Conservation (phyloP, 2,329 filamentous ascomycete species). For the Xylariomycetidae sp. region DNA sequence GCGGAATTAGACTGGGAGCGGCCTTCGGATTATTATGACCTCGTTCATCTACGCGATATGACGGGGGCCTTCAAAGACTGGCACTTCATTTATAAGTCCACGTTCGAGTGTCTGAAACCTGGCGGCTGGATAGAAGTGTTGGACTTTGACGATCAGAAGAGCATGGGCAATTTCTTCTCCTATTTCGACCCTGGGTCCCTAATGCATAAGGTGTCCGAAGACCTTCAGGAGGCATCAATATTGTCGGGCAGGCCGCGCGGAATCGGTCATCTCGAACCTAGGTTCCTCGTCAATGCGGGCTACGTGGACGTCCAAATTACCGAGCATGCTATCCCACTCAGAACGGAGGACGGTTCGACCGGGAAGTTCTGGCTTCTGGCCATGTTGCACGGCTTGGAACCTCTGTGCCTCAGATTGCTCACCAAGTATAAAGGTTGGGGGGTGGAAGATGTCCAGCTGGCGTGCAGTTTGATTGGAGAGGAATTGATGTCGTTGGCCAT, state of each 20-base stretch:
- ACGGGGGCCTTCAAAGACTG: conserved; percentile 51
- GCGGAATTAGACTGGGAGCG: conserved; percentile 54
- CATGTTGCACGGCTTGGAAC: conserved; percentile 45
- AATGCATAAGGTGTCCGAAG: conserved; percentile 35
- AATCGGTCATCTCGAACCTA: conserved; percentile 38
- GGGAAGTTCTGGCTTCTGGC: conserved; percentile 50
- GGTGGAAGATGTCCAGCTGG: conserved; percentile 38
- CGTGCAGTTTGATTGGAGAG: conserved; percentile 40
- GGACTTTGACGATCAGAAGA: conserved; percentile 45
- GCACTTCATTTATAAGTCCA: conserved; percentile 47
- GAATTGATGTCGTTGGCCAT: conserved; percentile 45
- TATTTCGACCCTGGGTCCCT: conserved; percentile 39
- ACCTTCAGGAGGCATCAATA: conserved; percentile 37
- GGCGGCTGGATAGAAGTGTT: conserved; percentile 53
- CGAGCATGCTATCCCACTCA: conserved; percentile 44
- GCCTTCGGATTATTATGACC: conserved; percentile 44
- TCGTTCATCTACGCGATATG: conserved; percentile 52
- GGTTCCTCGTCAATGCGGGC: conserved; percentile 39
- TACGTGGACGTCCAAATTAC: conserved; percentile 45
- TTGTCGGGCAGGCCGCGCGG: conserved; percentile 40
- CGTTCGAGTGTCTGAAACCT: conserved; percentile 46
- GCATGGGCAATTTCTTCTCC: conserved; percentile 29
- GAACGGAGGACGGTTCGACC: conserved; percentile 37
- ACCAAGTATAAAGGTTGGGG: conserved; percentile 49
- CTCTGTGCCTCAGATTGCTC: conserved; percentile 41